A percentile compares a stretch with the other conserved stretches of the same genome.
These are phyloP conservation scores for Corchorus olitorius DNA, from an alignment of 345 rosid genomes.

Conservation along the genomic window DNA sequence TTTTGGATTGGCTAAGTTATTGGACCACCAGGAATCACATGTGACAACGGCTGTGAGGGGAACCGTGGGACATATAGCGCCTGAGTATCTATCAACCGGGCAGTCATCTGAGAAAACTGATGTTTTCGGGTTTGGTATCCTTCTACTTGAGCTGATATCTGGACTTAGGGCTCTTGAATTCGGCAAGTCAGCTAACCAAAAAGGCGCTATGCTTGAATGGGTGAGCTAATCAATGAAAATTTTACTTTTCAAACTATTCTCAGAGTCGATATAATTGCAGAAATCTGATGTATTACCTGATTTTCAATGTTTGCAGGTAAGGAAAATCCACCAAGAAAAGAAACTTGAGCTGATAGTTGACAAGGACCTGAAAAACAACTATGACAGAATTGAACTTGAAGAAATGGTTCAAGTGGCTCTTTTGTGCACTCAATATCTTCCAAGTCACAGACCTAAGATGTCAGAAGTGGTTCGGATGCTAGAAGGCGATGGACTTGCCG, in stretches of 20 bases:
- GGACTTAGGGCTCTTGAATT: slow-evolving; percentile 88
- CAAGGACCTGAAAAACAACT: slow-evolving; percentile 73
- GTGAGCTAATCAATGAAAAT: slow-evolving; percentile 40
- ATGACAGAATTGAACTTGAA: slow-evolving; percentile 75
- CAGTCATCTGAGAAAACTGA: slow-evolving; percentile 98
- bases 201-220: slow-evolving; percentile 93
- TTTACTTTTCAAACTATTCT: background rate
- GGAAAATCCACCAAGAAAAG: slow-evolving; percentile 86
- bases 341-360: slow-evolving; percentile 82
- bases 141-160: slow-evolving; percentile 76
- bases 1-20: slow-evolving; percentile 88
- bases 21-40: slow-evolving; percentile 87
- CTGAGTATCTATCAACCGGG: slow-evolving; percentile 90
- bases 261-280: background rate
- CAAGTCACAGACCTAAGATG: slow-evolving; percentile 85
- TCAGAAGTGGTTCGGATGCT: slow-evolving; percentile 95
- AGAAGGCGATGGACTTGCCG: slow-evolving; percentile 94
- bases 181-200: slow-evolving; percentile 77
- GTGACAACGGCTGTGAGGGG: slow-evolving; percentile 97
- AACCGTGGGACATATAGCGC: slow-evolving; percentile 95
- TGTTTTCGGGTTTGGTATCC: slow-evolving; percentile 92
- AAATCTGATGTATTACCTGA: background rate
- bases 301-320: slow-evolving; percentile 52
- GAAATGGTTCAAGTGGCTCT: slow-evolving; percentile 90
- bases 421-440: slow-evolving; percentile 81